Base-by-base conservation (phyloP, 2,329 filamentous ascomycete species). In the Trichoderma brevicompactum region DNA sequence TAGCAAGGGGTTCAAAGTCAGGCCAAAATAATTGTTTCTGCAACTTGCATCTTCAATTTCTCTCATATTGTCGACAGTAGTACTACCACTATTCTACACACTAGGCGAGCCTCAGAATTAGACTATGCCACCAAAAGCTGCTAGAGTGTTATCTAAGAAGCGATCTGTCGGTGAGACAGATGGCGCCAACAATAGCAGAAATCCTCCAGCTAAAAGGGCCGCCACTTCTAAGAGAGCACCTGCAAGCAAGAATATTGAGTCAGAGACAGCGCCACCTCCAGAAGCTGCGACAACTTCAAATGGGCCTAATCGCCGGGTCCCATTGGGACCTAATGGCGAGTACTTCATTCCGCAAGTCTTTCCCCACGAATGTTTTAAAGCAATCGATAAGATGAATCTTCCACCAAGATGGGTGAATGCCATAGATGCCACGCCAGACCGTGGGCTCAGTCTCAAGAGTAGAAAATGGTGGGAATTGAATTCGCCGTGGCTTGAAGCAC, bases 51-150 rank as follows among this genome's bases (percentile, higher is more conserved):
- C 23, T 28, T 28, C 23, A 28, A 28, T 28, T 28, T 3, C 23
- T 28, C 23, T 28, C 23, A 28, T 28, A 28, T 28, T 28, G 23
- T 28, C 5, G 23, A 28, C 23, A 5, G 23, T 28, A 5, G 23
- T 2, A 28, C 23, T 28, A 5, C 23, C 2, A 28, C 23, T 28
- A 28, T 28, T 5, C 23, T 5, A 5, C 23, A 28, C 23, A 17
- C 23, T 10, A 38, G 7, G 38, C 49, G n/a, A 12, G 3, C 49
- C 49, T 10, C 6, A 3, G 7, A 13, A n/a, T 60, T 79, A 74
- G 59, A 77, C 76, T 1, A 65, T 82, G 43, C 50, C 50, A 2
- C 50, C 23, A 28, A 28, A 28, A 28, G 23, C 23, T 28, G 5
- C 23, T 28, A 28, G 23, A 28, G 23, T 5, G 23, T 28, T 28